Evolutionary conservation across 2,329 filamentous ascomycete species (phyloP).

Genomic region (Beauveria sp.): DNA sequence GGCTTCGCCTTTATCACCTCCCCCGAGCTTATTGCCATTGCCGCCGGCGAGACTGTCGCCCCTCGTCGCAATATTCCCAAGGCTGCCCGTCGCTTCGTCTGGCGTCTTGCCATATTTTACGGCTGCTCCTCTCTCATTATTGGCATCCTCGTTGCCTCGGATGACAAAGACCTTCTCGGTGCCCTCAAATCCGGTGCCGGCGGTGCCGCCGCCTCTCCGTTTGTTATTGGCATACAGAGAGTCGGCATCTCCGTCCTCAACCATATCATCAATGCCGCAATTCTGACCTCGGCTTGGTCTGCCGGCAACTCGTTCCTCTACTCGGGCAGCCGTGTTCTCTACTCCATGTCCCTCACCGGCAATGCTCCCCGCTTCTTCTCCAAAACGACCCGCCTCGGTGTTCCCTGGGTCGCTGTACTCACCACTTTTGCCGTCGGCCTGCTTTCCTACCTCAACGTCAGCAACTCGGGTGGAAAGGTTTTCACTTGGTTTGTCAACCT

Average conservation of each 20-base stretch:
- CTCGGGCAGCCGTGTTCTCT: slow-evolving; percentile 61
- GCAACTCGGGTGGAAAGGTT: slow-evolving; percentile 52
- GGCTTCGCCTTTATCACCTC: slow-evolving; percentile 56
- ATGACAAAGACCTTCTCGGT: slow-evolving; percentile 52
- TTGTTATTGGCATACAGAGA: slow-evolving; percentile 59
- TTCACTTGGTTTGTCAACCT: slow-evolving; percentile 68
- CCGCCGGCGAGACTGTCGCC: slow-evolving; percentile 57
- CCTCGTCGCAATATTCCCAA: slow-evolving; percentile 60
- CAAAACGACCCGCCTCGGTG: slow-evolving; percentile 51
- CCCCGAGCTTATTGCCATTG: slow-evolving; percentile 55
- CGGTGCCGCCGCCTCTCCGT: slow-evolving; percentile 50
- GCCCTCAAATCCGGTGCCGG: slow-evolving; percentile 37
- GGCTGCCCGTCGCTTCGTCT: slow-evolving; percentile 54
- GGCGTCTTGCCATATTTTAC: slow-evolving; percentile 56
- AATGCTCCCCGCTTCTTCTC: slow-evolving; percentile 58
- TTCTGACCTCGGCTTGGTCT: slow-evolving; percentile 59
- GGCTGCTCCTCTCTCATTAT: slow-evolving; percentile 54
- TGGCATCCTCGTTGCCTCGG: slow-evolving; percentile 55
- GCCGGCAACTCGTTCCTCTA: slow-evolving; percentile 57
- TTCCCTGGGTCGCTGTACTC: slow-evolving; percentile 49
- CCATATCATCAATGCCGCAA: slow-evolving; percentile 60
- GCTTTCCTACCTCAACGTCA: slow-evolving; percentile 63
- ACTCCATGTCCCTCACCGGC: slow-evolving; percentile 58
- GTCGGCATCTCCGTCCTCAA: slow-evolving; percentile 57
- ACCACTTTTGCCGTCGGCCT: slow-evolving; percentile 52